Conservation (phyloP, 108 stramenopile genomes). For the Cyclotella distinguenda region DNA sequence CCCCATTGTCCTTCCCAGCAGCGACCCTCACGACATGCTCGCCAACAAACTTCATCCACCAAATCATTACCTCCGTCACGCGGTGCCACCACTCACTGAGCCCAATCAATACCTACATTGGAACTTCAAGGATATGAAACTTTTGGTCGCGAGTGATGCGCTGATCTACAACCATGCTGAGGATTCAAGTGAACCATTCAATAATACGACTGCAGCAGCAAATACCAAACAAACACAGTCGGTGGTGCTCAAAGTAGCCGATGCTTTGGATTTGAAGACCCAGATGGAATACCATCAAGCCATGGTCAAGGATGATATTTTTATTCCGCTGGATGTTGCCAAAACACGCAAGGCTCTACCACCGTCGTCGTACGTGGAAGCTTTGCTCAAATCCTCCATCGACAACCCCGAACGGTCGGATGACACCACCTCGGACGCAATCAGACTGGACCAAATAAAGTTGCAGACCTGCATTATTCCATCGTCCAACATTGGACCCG, state of each 20-base stretch:
- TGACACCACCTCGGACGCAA: conserved; percentile 14
- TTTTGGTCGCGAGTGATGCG: conserved; percentile 78
- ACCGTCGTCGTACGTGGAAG: conserved; percentile 32
- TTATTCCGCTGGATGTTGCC: background rate
- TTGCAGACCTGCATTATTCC: conserved; percentile 77
- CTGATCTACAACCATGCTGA: conserved; percentile 37
- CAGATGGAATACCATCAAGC: conserved; percentile 30
- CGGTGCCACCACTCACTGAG: conserved; percentile 34
- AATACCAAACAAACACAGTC: conserved; percentile 5
- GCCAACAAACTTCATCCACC: conserved; percentile 35
- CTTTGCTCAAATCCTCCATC: conserved; percentile 36
- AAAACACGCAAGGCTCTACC: conserved; percentile 1
- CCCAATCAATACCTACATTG: conserved; percentile 70
- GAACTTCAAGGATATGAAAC: conserved; percentile 76
- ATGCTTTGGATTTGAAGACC: conserved; percentile 45
- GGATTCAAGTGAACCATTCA: no score
- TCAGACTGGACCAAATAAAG: conserved; percentile 48
- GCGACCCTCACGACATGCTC: conserved; percentile 24
- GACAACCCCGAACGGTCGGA: background rate
- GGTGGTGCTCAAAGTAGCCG: conserved; percentile 61
- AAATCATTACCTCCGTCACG: conserved; percentile 36
- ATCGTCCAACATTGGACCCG: conserved; percentile 29
- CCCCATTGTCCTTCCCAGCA: background rate
- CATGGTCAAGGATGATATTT: conserved; percentile 15
- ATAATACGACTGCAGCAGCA: no score